These are phyloP conservation scores for Cladophialophora chaetospira DNA, from an alignment of 2,329 filamentous ascomycete species.

Conservation along the genomic window DNA sequence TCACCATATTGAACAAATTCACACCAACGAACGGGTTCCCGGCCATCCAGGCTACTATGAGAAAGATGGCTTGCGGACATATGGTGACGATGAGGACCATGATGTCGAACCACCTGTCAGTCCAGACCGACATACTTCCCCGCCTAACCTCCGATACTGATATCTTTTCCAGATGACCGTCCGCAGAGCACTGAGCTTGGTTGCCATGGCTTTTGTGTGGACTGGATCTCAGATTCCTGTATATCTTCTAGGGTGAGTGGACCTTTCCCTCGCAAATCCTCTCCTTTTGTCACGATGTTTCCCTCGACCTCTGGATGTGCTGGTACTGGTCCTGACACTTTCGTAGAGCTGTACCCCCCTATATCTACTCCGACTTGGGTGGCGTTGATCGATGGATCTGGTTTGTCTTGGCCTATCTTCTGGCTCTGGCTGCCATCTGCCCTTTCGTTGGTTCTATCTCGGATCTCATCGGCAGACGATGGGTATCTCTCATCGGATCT, in stretches of 20 bases:
- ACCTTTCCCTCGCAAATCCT: no score
- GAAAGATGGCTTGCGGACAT: constrained; percentile 48
- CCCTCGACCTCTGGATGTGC: no score
- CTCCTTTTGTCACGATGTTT: no score
- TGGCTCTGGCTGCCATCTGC: constrained; percentile 58
- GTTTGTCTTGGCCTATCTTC: constrained; percentile 58
- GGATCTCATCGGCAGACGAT: constrained; percentile 64
- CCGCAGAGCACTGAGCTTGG: constrained; percentile 49
- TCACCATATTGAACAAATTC: constrained; percentile 35
- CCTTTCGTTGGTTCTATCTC: constrained; percentile 68
- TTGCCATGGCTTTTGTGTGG: constrained; percentile 64
- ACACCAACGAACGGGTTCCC: constrained; percentile 37
- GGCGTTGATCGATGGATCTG: constrained; percentile 64
- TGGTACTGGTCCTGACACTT: no score
- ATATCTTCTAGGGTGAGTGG: constrained; percentile 55
- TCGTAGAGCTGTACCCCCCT: no score
- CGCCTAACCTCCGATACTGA: constrained; percentile 37
- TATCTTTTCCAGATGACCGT: constrained; percentile 41
- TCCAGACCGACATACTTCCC: background rate
- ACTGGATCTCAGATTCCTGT: constrained; percentile 63
- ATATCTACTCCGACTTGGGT: constrained; percentile 63
- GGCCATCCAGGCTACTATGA: constrained; percentile 49
- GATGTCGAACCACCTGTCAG: constrained; percentile 51
- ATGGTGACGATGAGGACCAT: constrained; percentile 52
- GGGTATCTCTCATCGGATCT: constrained; percentile 60